phyloP scores from a whole-genome alignment of 2,329 filamentous ascomycete genomes.

The Aphanoascus verrucosus region DNA sequence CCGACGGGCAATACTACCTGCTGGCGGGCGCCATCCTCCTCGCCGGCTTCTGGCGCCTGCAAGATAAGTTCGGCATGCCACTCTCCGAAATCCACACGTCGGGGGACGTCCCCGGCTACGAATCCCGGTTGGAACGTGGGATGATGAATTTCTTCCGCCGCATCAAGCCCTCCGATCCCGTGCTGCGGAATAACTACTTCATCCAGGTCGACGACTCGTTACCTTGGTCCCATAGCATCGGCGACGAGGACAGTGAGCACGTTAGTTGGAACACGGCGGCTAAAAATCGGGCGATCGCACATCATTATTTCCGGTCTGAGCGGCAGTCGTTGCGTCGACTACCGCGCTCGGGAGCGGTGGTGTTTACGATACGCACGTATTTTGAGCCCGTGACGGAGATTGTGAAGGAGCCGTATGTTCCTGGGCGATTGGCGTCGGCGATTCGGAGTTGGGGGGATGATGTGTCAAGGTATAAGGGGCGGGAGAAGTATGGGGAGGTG shows the following conservation, averaged over 20 bases:
- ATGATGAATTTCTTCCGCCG: conserved; percentile 75
- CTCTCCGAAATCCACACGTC: conserved; percentile 69
- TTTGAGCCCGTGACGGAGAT: conserved; percentile 62
- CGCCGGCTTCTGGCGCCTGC: conserved; percentile 71
- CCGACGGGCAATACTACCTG: conserved; percentile 71
- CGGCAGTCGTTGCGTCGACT: conserved; percentile 58
- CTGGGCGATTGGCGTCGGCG: conserved; percentile 65
- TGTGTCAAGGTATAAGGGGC: conserved; percentile 67
- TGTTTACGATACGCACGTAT: conserved; percentile 73
- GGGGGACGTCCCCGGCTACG: conserved; percentile 63
- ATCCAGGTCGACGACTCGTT: conserved; percentile 72
- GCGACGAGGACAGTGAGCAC: conserved; percentile 53
- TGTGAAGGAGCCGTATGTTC: conserved; percentile 61
- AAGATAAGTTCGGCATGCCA: conserved; percentile 71
- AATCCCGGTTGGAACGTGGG: conserved; percentile 60
- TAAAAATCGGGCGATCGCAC: conserved; percentile 59
- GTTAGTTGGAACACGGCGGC: conserved; percentile 66
- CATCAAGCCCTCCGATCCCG: conserved; percentile 55
- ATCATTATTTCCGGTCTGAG: conserved; percentile 70
- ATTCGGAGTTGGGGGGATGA: conserved; percentile 72
- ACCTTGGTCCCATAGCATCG: conserved; percentile 67
- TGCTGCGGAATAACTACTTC: conserved; percentile 73
- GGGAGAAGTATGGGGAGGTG: conserved; percentile 60
- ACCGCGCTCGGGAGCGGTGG: conserved; percentile 47
- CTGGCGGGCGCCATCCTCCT: conserved; percentile 65